Evolutionary conservation across 805 yeast genomes (phyloP), one percentile per base, ranked within the genome.

Genomic region (Candida hungchunana): DNA sequence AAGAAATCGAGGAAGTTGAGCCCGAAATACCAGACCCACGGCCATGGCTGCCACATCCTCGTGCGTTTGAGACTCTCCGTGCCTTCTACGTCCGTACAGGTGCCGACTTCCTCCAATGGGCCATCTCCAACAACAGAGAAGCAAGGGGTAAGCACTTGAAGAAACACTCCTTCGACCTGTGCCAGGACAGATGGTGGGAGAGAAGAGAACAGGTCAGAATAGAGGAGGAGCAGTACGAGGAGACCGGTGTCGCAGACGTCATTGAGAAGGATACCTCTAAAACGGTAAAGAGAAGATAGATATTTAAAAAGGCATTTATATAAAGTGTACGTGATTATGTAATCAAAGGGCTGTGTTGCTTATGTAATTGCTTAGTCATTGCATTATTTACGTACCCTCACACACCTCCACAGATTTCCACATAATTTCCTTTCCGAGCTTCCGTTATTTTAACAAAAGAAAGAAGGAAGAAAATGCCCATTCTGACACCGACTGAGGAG

Each of bases 161-260:
- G 64, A 80, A 82, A 37, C 82, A 85, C 29, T 82, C 97, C 0
- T 90, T 90, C 56, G 96, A 88, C 44, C 63, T 90, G 42, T 82
- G 93, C 58, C 95, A 89, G 61, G 90, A 82, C 47, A 77, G 98
- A 64, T 90, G 95, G 93, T 90, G 97, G 97, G 97, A 90, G 58
- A 82, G 97, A 66, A 79, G 97, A 64, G 97, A 90, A 50, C 90
- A 80, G 51, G 80, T 90, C 17, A 79, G 94, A 57, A 72, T 77
- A 26, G 83, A 85, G 33, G 98, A 90, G 63, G 97, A 90, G 49
- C 77, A 79, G 55, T 63, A 85, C 50, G 97, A 90, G 60, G 96
- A 88, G 50, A 55, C 83, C 32, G 96, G 95, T 40, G 89, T 87
- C 42, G 94, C 84, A 13, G 95, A 85, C 40, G 79, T 90, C 24